Evolutionary conservation across 495 filamentous ascomycete species (phyloP).

Genomic region (Thermothielavioides terrestris): DNA sequence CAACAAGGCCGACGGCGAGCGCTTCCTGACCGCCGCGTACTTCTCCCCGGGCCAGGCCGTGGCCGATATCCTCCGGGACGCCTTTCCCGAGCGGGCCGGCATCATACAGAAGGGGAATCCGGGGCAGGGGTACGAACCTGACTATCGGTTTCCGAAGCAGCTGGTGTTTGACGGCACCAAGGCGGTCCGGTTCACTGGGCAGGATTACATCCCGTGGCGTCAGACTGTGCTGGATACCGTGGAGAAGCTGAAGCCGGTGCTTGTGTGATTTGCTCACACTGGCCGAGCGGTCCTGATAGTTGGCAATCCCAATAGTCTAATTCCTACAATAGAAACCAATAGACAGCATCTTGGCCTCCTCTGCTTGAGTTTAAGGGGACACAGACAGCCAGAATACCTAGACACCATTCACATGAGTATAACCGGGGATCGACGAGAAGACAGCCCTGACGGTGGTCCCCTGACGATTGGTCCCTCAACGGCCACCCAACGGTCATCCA

Average conservation of each 20-base stretch:
- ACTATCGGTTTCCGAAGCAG: conserved; percentile 8
- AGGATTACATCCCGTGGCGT: conserved; percentile 31
- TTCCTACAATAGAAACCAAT: no score
- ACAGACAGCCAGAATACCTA: no score
- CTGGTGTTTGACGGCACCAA: conserved; percentile 24
- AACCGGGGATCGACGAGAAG: no score
- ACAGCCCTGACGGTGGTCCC: no score
- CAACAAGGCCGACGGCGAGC: conserved; percentile 25
- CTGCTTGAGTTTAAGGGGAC: no score
- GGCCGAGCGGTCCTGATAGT: no score
- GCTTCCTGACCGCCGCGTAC: conserved; percentile 25
- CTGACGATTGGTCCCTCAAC: no score
- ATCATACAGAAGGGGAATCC: conserved; percentile 31
- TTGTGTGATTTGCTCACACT: no score
- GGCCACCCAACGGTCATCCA: not conserved
- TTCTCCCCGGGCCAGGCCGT: conserved; percentile 28
- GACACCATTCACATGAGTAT: no score
- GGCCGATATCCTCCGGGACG: conserved; percentile 32
- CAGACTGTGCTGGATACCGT: conserved; percentile 31
- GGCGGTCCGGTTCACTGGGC: conserved; percentile 20
- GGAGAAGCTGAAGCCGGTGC: conserved; percentile 16
- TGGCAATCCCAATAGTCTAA: no score
- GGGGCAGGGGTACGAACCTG: conserved; percentile 28
- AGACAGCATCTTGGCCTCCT: no score
- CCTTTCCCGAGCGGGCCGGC: conserved; percentile 26